A percentile compares a stretch with the other conserved stretches of the same genome.
phyloP scores from a whole-genome alignment of 2,329 filamentous ascomycete species.

The Colletotrichum chlorophyti region DNA sequence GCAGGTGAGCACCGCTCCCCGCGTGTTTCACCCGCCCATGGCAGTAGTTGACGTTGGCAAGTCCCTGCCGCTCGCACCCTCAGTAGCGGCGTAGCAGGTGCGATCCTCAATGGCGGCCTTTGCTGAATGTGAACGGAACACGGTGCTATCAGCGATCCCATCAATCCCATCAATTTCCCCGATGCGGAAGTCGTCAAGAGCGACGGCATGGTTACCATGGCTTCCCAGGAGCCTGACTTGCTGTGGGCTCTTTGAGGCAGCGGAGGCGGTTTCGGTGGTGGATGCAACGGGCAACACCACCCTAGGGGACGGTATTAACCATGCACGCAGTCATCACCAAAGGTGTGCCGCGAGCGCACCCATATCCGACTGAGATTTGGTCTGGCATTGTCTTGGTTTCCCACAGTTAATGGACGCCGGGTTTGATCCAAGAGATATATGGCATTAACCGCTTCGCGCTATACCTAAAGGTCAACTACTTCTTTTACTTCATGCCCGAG shows the following conservation, averaged over 20 bases:
- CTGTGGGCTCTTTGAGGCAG: constrained; percentile 13
- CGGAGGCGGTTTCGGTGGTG: constrained; percentile 15
- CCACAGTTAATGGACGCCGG: neutral
- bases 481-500: constrained; percentile 16
- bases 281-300: neutral
- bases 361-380: constrained; percentile 17
- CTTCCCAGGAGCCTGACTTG: constrained; percentile 14
- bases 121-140: constrained; percentile 15
- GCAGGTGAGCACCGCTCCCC: neutral
- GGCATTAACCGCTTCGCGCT: constrained; percentile 6
- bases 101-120: constrained; percentile 7
- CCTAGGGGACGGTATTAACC: neutral
- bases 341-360: constrained; percentile 6
- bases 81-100: constrained; percentile 3
- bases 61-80: constrained; percentile 11
- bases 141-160: constrained; percentile 11
- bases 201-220: constrained; percentile 10
- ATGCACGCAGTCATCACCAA: neutral
- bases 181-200: constrained; percentile 18
- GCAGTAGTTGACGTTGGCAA: neutral
- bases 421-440: constrained; percentile 1
- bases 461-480: constrained; percentile 16
- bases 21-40: too few relatives aligned
- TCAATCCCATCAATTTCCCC: constrained; percentile 18
- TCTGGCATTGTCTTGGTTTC: constrained; percentile 9